phyloP scores from a whole-genome alignment of 2,329 filamentous ascomycete species.

The Clonostachys byssicola region DNA sequence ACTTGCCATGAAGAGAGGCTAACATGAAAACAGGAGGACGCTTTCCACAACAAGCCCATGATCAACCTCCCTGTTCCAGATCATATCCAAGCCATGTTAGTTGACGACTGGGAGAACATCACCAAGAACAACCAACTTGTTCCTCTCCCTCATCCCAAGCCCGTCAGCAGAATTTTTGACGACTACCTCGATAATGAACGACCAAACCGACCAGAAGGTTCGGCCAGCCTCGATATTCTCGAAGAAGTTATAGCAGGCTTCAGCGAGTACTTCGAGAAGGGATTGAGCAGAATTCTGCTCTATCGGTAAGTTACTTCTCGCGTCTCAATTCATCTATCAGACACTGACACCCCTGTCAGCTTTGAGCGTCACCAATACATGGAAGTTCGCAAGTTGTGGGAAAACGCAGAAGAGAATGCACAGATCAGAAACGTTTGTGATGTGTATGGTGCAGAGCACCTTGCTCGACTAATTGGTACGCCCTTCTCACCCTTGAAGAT shows the following conservation, averaged over 20 bases:
- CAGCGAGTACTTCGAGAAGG: conserved; percentile 91
- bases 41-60: conserved; percentile 77
- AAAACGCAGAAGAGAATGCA: conserved; percentile 55
- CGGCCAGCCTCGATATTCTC: conserved; percentile 76
- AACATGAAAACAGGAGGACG: conserved; percentile 65
- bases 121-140: conserved; percentile 93
- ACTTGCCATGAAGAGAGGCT: no score
- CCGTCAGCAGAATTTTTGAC: conserved; percentile 74
- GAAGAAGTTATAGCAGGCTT: conserved; percentile 85
- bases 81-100: conserved; percentile 83
- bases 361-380: conserved; percentile 90
- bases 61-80: conserved; percentile 86
- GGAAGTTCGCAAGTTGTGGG: conserved; percentile 69
- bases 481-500: conserved; percentile 4
- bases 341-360: conserved; percentile 32
- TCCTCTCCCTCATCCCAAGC: conserved; percentile 71
- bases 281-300: conserved; percentile 80
- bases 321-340: not conserved
- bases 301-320: conserved; percentile 53
- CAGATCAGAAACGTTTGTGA: conserved; percentile 71
- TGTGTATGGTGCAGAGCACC: conserved; percentile 89
- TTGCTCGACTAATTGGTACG: conserved; percentile 83
- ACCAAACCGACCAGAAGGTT: conserved; percentile 59
- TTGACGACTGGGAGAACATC: conserved; percentile 98
- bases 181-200: conserved; percentile 74